Conservation (phyloP, 257 asterid genomes). For the Gardenia jasminoides region DNA sequence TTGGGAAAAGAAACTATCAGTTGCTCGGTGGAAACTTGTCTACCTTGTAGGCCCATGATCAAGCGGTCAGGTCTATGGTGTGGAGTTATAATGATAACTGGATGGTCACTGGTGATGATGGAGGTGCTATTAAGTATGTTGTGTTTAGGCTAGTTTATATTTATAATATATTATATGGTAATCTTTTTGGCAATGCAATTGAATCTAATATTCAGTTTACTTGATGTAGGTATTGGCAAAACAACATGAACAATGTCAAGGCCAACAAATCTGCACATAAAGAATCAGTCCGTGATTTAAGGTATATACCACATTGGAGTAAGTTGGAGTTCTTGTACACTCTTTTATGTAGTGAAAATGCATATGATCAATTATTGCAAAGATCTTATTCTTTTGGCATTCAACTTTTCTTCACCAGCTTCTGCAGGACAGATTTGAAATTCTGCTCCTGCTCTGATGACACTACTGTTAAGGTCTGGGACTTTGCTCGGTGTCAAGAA, state of each 20-base stretch:
- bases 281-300: slow-evolving; percentile 94
- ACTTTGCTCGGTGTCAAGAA: slow-evolving; percentile 99
- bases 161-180: slow-evolving; percentile 3
- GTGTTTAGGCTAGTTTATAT: slow-evolving; percentile 12
- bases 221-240: slow-evolving; percentile 91
- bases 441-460: slow-evolving; percentile 99
- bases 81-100: slow-evolving; percentile 99
- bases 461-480: slow-evolving; percentile 98
- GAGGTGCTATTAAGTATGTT: slow-evolving; percentile 86
- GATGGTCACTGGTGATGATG: slow-evolving; percentile 99
- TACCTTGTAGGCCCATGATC: slow-evolving; percentile 86
- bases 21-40: not conserved
- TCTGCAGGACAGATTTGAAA: slow-evolving; percentile 97
- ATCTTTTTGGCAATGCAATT: slow-evolving; percentile 16
- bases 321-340: not conserved
- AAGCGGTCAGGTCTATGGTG: slow-evolving; percentile 97
- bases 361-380: not conserved
- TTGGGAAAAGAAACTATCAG: not conserved
- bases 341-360: not conserved
- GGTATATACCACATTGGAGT: slow-evolving; percentile 36
- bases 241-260: slow-evolving; percentile 95
- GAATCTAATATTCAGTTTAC: slow-evolving; percentile 19
- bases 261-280: slow-evolving; percentile 94
- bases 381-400: not conserved
- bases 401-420: slow-evolving; percentile 43